A percentile compares a stretch with the other conserved stretches of the same genome.
Conservation (phyloP, 305 asterid species). For the Fraxinus greggii region DNA sequence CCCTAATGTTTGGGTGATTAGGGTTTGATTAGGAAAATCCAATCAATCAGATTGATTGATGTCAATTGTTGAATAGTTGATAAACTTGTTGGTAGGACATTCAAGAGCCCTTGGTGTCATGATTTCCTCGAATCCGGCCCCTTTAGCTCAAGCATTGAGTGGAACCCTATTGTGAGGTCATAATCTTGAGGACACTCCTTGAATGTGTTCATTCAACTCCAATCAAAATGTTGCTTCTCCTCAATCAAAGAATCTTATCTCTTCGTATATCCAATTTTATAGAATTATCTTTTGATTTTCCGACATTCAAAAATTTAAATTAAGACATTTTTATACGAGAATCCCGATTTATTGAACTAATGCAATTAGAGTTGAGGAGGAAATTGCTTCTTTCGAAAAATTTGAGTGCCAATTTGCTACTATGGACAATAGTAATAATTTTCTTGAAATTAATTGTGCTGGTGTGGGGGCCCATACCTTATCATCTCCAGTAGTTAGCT, state of each 20-base stretch:
- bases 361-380: not conserved
- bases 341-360: not conserved
- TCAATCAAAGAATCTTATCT: not conserved
- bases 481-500: constrained; percentile 48
- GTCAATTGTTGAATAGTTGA: not conserved
- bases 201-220: not conserved
- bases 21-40: not conserved
- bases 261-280: not conserved
- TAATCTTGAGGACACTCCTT: not conserved
- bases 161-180: not conserved
- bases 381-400: not conserved
- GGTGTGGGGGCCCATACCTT: constrained; percentile 52
- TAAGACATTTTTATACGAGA: too few species aligned
- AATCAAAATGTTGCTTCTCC: not conserved
- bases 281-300: too few species aligned
- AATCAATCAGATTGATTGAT: not conserved
- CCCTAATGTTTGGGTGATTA: not conserved
- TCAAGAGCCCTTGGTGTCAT: not conserved
- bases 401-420: not conserved
- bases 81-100: not conserved
- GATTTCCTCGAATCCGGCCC: not conserved
- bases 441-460: not conserved
- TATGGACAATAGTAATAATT: not conserved
- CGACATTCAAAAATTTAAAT: not conserved
- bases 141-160: not conserved